Percentiles rank a stretch among this genome's conserved stretches.
Evolutionary conservation across 2,329 filamentous ascomycete genomes (phyloP).

Genomic region (Stachybotrys chlorohalonatus): DNA sequence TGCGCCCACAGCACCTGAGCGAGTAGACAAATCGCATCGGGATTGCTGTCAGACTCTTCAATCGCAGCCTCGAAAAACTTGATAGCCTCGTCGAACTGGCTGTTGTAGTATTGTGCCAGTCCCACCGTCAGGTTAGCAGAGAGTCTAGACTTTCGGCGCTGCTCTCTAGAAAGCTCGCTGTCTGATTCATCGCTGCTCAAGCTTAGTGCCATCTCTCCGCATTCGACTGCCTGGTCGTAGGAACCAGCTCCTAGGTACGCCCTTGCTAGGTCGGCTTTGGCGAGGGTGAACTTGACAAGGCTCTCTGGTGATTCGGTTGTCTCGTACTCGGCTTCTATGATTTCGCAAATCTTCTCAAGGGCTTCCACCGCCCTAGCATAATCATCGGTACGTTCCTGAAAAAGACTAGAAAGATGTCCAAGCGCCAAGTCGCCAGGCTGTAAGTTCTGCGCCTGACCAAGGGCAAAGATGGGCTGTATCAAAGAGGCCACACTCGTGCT

Average conservation of each 20-base stretch:
- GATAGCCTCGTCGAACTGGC: conserved; percentile 60
- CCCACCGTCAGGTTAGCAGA: conserved; percentile 83
- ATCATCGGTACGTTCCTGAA: conserved; percentile 73
- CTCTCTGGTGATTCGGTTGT: conserved; percentile 66
- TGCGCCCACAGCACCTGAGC: conserved; percentile 92
- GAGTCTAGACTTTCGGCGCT: conserved; percentile 62
- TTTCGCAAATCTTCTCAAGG: conserved; percentile 57
- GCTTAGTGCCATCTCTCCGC: conserved; percentile 71
- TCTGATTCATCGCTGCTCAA: conserved; percentile 66
- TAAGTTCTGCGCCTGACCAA: conserved; percentile 70
- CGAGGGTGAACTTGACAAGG: conserved; percentile 69
- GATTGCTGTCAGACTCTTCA: conserved; percentile 63
- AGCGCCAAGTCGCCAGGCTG: conserved; percentile 61
- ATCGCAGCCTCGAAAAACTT: conserved; percentile 73
- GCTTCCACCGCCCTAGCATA: conserved; percentile 51
- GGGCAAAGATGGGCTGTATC: conserved; percentile 80
- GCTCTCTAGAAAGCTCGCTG: conserved; percentile 54
- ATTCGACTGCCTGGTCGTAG: conserved; percentile 63
- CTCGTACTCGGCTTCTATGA: conserved; percentile 76
- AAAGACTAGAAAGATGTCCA: conserved; percentile 69
- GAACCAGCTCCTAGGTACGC: conserved; percentile 62
- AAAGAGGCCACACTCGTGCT: conserved; percentile 49
- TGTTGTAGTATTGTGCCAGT: conserved; percentile 66
- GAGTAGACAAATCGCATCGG: conserved; percentile 78
- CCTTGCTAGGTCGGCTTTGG: conserved; percentile 81